Evolutionary conservation across 2,329 filamentous ascomycete species (phyloP).

Genomic region (Acephala macrosclerotiorum): DNA sequence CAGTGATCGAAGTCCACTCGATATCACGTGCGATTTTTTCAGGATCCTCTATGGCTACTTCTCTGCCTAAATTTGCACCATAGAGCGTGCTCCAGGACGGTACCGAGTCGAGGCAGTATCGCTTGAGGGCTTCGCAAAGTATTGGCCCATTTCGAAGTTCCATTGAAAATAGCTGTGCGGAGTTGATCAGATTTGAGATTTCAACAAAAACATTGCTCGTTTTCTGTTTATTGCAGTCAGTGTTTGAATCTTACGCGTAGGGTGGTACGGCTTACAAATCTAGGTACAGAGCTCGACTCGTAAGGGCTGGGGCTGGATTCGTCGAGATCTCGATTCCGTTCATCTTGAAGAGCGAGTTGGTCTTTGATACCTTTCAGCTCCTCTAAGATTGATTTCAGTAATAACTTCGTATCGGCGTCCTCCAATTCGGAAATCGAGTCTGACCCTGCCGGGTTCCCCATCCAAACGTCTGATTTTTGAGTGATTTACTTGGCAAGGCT

Average conservation of each 20-base stretch:
- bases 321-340: not conserved
- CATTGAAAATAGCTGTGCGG: not conserved
- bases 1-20: slow-evolving; percentile 20
- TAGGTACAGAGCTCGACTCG: not conserved
- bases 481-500: too few species aligned
- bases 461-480: too few species aligned
- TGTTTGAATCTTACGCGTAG: not conserved
- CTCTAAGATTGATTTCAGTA: not conserved
- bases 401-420: not conserved
- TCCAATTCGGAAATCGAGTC: too few species aligned
- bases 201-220: not conserved
- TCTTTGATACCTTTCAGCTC: not conserved
- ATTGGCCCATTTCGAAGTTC: not conserved
- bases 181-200: not conserved
- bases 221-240: not conserved
- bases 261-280: not conserved
- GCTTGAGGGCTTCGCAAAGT: not conserved
- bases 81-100: not conserved
- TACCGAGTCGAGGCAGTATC: not conserved
- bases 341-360: not conserved
- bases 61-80: not conserved
- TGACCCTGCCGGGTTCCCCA: too few species aligned
- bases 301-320: not conserved
- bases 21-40: not conserved
- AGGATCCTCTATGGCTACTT: not conserved